A percentile compares a stretch with the other conserved stretches of the same genome.
Evolutionary conservation across 2,329 filamentous ascomycete species (phyloP).

Genomic region (Cordyceps javanica): DNA sequence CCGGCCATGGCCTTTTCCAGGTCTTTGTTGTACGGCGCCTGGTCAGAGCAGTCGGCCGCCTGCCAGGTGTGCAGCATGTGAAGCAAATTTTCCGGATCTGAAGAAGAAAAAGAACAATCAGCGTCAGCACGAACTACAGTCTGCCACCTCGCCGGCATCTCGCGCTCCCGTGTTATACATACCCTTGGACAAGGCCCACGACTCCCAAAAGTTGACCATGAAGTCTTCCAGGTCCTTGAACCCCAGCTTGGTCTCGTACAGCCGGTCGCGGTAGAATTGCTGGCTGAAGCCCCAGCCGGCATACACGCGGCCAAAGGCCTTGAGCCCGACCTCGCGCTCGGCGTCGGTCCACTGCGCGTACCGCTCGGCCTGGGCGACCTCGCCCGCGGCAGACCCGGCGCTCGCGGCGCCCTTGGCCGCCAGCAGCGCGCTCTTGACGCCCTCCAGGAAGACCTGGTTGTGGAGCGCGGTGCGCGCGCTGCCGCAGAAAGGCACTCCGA

Average conservation of each 20-base stretch:
- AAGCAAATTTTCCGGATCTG: constrained; percentile 67
- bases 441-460: constrained; percentile 50
- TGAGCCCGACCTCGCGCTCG: constrained; percentile 42
- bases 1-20: constrained; percentile 59
- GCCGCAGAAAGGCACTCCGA: constrained; percentile 43
- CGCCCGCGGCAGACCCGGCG: constrained; percentile 41
- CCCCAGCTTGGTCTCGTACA: constrained; percentile 60
- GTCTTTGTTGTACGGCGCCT: constrained; percentile 61
- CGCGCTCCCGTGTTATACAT: no score
- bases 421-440: constrained; percentile 41
- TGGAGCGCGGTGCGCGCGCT: constrained; percentile 44
- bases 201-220: constrained; percentile 69
- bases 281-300: constrained; percentile 79
- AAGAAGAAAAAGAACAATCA: no score
- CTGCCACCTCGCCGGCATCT: no score
- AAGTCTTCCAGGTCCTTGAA: constrained; percentile 68
- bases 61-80: constrained; percentile 78
- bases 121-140: no score
- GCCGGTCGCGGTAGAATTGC: constrained; percentile 65
- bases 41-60: constrained; percentile 60
- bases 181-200: constrained; percentile 60
- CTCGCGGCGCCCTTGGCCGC: constrained; percentile 34
- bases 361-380: constrained; percentile 15
- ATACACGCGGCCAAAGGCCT: constrained; percentile 68
- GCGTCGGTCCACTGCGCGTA: constrained; percentile 33